These are phyloP conservation scores for Trifolium repens DNA, from an alignment of 306 rosid species.

Conservation along the genomic window DNA sequence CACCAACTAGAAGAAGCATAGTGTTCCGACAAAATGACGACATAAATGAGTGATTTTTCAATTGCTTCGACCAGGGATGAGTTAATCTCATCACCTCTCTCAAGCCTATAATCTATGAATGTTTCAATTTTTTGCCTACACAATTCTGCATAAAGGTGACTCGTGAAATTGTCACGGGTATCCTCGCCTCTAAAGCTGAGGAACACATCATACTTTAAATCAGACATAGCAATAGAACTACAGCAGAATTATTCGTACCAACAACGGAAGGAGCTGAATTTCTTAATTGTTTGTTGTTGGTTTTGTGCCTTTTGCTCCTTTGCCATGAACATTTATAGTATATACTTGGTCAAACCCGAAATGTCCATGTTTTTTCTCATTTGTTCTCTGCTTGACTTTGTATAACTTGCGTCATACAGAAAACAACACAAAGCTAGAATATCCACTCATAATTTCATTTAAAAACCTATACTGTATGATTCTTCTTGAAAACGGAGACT, in stretches of 20 bases:
- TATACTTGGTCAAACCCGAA: background rate
- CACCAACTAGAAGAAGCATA: constrained; percentile 3
- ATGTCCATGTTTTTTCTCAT: background rate
- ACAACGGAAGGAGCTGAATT: background rate
- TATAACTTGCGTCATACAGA: too few species aligned
- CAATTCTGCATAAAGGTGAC: background rate
- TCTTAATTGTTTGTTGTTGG: background rate
- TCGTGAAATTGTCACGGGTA: background rate
- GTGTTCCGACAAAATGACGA: background rate
- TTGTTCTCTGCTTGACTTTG: too few species aligned
- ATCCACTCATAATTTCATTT: too few species aligned
- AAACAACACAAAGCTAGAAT: too few species aligned
- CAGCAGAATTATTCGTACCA: background rate
- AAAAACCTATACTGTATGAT: too few species aligned
- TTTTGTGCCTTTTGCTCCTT: background rate
- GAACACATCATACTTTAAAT: background rate
- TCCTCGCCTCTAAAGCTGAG: background rate
- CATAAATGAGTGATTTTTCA: background rate
- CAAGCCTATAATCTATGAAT: background rate
- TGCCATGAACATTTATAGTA: background rate
- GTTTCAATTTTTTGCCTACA: background rate
- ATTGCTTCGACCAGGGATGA: background rate
- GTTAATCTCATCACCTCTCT: background rate
- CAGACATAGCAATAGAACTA: background rate
- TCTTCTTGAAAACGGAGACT: background rate